Evolutionary conservation across 257 asterid species (phyloP).

Genomic region (Schizonepeta tenuifolia): DNA sequence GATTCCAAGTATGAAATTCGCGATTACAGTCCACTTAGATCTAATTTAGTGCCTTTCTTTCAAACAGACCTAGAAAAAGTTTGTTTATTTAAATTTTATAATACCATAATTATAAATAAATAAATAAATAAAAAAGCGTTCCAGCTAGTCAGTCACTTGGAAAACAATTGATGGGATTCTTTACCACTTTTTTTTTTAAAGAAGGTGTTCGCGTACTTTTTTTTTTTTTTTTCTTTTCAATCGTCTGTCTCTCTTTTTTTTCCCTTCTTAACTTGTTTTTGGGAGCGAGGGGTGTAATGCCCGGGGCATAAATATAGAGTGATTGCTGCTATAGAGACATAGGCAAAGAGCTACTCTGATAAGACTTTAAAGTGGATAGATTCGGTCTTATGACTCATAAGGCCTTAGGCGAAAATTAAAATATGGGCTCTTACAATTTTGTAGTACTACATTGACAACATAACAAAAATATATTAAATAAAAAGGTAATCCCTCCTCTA

Average conservation of each 20-base stretch:
- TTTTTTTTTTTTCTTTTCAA: background rate
- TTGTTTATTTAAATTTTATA: background rate
- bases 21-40: constrained; percentile 29
- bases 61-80: constrained; percentile 29
- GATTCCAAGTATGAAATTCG: constrained; percentile 6
- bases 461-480: too few species aligned
- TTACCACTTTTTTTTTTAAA: constrained; percentile 37
- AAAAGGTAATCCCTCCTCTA: too few species aligned
- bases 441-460: too few species aligned
- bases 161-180: constrained; percentile 44
- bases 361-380: too few species aligned
- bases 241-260: background rate
- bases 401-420: too few species aligned
- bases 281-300: too few species aligned
- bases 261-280: too few species aligned
- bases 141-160: constrained; percentile 28
- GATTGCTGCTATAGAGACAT: too few species aligned
- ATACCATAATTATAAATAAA: constrained; percentile 13
- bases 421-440: too few species aligned
- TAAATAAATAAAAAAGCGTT: constrained; percentile 34
- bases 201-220: background rate
- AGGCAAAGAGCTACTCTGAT: too few species aligned
- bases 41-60: constrained; percentile 29
- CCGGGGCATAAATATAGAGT: too few species aligned
- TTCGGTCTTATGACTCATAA: too few species aligned